Base-by-base conservation (phyloP, 2,329 filamentous ascomycete species). In the Epichloe elymi region DNA sequence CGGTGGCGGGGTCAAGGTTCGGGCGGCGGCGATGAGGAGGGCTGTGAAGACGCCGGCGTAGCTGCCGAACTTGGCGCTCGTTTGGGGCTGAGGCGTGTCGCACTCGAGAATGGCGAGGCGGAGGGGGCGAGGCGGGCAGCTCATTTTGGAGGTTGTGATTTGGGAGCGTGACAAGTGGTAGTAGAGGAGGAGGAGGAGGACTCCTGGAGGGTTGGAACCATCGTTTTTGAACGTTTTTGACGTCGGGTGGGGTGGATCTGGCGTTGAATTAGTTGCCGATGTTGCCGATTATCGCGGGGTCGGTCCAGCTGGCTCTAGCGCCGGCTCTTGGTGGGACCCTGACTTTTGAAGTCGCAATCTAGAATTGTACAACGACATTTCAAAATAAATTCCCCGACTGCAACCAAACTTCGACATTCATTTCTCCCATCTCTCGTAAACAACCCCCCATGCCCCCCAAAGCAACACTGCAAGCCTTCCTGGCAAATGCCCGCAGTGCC, bases 61-160 rank as follows among this genome's bases (percentile, higher is more conserved):
- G 54, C 75, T 75, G 48, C 80, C 79, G 67, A 85, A 89, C 60
- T 79, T 79, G 51, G 74, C 74, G 50, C 78, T 70, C 38, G 84
- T 79, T 42, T 76, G 67, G 1, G 80, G 76, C 47, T 85, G 73
- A 1, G 88, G 88, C 1, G 79, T 86, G 68, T 95, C 91, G 72
- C 86, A 85, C 74, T 95, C 88, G 58, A 97, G 82, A 59, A 97
- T 78, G 45, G 90, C 89, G 67, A 96, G 84, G 51, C 86, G 84
- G 58, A 91, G 70, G 35, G 79, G 79, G 2, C 3, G 84, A 57
- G 91, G 70, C 33, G 79, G 78, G 14, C 37, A 30, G 26, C 26
- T 19, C 38, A 42, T 42, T n/a, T 4, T 26, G 40, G 41, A 3
- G 15, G 20, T n/a, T 14, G 36, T n/a, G 6, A 6, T 5, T 23